These are phyloP conservation scores for Tolypocladium tropicale DNA, from an alignment of 2,329 filamentous ascomycete genomes.

Conservation along the genomic window DNA sequence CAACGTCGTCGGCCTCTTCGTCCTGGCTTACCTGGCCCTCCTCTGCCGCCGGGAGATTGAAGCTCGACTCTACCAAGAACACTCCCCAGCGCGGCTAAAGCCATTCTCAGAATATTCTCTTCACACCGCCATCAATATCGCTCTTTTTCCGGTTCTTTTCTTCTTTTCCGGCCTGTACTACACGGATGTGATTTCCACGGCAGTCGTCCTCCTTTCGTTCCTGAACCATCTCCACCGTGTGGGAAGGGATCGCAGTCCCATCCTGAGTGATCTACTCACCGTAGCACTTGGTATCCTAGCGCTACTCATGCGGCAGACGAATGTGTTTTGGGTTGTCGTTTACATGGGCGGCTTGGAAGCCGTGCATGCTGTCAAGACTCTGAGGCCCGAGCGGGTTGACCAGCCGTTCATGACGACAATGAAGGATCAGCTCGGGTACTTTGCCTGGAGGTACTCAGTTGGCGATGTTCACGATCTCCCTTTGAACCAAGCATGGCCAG, in stretches of 20 bases:
- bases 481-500: constrained; percentile 33
- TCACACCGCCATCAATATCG: constrained; percentile 67
- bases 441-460: constrained; percentile 30
- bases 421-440: constrained; percentile 25
- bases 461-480: constrained; percentile 47
- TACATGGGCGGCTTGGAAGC: constrained; percentile 58
- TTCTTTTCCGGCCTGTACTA: constrained; percentile 97
- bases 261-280: constrained; percentile 30
- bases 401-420: constrained; percentile 21
- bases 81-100: constrained; percentile 6
- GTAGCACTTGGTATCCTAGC: constrained; percentile 52
- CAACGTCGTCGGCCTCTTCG: constrained; percentile 30
- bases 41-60: constrained; percentile 44
- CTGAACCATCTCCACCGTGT: constrained; percentile 40
- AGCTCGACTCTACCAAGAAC: constrained; percentile 21
- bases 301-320: constrained; percentile 81
- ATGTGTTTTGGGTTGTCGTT: constrained; percentile 88
- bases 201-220: constrained; percentile 64
- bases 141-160: constrained; percentile 80
- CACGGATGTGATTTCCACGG: constrained; percentile 78
- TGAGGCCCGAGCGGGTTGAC: constrained; percentile 22
- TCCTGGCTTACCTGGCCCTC: constrained; percentile 34
- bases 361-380: constrained; percentile 37
- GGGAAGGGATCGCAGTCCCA: constrained; percentile 17
- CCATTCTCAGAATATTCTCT: constrained; percentile 30